phyloP scores from a whole-genome alignment of 805 yeast species.

The Huiozyma naganishii region DNA sequence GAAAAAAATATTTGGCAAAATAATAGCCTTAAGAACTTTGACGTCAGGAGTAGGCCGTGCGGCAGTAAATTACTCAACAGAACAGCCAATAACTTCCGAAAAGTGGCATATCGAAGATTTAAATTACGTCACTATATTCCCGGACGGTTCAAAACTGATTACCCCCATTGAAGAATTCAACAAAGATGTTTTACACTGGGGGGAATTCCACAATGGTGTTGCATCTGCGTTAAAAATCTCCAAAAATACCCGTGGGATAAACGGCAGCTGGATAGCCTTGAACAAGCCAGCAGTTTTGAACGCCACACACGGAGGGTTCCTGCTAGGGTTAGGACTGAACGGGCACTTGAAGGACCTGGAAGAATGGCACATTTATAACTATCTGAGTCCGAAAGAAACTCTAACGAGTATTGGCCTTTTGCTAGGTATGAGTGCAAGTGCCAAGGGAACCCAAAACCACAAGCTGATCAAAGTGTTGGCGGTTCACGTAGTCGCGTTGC shows the following conservation, averaged over 20 bases:
- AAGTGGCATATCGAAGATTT: constrained; percentile 68
- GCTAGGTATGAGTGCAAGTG: constrained; percentile 87
- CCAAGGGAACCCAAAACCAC: constrained; percentile 70
- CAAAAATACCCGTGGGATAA: constrained; percentile 45
- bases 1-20: constrained; percentile 42
- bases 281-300: constrained; percentile 62
- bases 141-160: constrained; percentile 54
- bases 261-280: constrained; percentile 85
- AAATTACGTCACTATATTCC: constrained; percentile 59
- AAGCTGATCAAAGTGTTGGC: constrained; percentile 83
- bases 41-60: constrained; percentile 32
- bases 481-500: constrained; percentile 82
- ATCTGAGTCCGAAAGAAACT: constrained; percentile 79
- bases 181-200: constrained; percentile 57
- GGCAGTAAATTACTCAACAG: constrained; percentile 22
- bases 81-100: constrained; percentile 76
- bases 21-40: constrained; percentile 60
- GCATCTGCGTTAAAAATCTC: constrained; percentile 76
- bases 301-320: constrained; percentile 88
- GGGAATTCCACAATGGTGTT: constrained; percentile 84
- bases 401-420: constrained; percentile 78
- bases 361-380: constrained; percentile 94
- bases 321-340: constrained; percentile 84
- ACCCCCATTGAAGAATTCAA: constrained; percentile 42
- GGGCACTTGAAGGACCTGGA: constrained; percentile 78